These are phyloP conservation scores for Pseudogymnoascus sp. DNA, from an alignment of 2,329 filamentous ascomycete genomes.

Conservation along the genomic window DNA sequence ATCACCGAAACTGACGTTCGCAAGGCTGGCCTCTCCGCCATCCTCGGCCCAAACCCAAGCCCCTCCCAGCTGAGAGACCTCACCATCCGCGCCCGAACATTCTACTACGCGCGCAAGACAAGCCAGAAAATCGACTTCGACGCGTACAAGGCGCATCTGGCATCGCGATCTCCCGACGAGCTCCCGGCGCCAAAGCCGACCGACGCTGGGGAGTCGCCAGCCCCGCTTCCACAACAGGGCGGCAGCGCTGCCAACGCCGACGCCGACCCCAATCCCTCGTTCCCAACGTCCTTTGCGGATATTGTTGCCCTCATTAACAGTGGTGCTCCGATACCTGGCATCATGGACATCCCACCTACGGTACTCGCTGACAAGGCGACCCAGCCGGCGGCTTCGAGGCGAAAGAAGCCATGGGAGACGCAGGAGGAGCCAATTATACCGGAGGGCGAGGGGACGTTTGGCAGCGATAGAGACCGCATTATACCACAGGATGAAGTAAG, in stretches of 20 bases:
- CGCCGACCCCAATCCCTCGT: conserved; percentile 10
- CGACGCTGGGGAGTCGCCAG: conserved; percentile 8
- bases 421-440: conserved; percentile 32
- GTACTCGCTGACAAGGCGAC: conserved; percentile 62
- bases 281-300: conserved; percentile 55
- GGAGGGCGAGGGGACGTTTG: conserved; percentile 28
- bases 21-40: conserved; percentile 53
- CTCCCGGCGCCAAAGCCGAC: conserved; percentile 14
- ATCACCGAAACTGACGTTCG: conserved; percentile 6
- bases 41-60: conserved; percentile 49
- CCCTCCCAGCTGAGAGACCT: conserved; percentile 47
- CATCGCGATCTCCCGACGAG: conserved; percentile 24
- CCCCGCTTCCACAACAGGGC: not conserved
- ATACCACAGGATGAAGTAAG: conserved; percentile 21
- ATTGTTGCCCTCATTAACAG: conserved; percentile 79
- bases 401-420: conserved; percentile 72
- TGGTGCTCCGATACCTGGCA: conserved; percentile 76
- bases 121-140: conserved; percentile 53
- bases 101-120: conserved; percentile 50
- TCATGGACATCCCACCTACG: conserved; percentile 76
- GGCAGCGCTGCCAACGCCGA: not conserved
- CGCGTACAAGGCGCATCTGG: conserved; percentile 58
- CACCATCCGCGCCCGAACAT: conserved; percentile 58
- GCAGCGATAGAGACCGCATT: conserved; percentile 21
- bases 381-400: conserved; percentile 28